Evolutionary conservation across 176 grass and related monocot species (phyloP), one percentile per base, ranked within the genome.

Genomic region (Paspalum notatum): DNA sequence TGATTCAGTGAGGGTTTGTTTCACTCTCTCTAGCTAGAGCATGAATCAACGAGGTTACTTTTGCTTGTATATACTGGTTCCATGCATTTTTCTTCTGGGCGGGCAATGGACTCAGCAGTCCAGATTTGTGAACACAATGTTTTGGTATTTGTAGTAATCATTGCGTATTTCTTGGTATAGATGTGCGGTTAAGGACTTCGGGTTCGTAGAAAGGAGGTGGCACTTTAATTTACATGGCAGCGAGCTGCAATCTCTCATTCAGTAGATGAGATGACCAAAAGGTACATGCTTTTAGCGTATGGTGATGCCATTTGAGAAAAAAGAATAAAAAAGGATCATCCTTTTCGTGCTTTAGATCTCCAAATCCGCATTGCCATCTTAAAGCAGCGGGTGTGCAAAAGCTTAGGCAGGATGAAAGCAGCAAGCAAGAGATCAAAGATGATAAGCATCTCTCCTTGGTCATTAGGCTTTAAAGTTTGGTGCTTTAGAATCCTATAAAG

Each of bases 401-500:
- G 47, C 53, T 87, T 86, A 87, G 70, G 47, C 39, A 58, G 56
- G 71, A 73, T 74, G 62, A 91, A 84, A 87, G 79, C 71, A 87
- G 79, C 71, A 67, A 79, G 47, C 24, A 50, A 82, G 78, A 80
- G 77, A 79, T 79, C 46, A 66, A 50, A 86, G 91, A 91, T 89
- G 91, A 91, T 94, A 91, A 89, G 87, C 89, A 90, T 85, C 71
- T 61, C 58, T 82, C 71, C 48, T 37, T 76, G 85, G 86, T 94
- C 87, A 87, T 92, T 85, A 79, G 26, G 83, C 61, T 53, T 74
- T 76, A 89, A 84, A 90, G 87, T 76, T 72, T 77, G 57, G 54
- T 83, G 87, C 87, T 94, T 94, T 92, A 79, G 89, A 94, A 92
- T 92, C 89, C 63, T 80, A 82, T 44, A 91, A 91, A 89, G 84